A percentile compares a stretch with the other conserved stretches of the same genome.
Evolutionary conservation across 1,284 basidiomycete genomes (phyloP).

Genomic region (Spongiforma sp.): DNA sequence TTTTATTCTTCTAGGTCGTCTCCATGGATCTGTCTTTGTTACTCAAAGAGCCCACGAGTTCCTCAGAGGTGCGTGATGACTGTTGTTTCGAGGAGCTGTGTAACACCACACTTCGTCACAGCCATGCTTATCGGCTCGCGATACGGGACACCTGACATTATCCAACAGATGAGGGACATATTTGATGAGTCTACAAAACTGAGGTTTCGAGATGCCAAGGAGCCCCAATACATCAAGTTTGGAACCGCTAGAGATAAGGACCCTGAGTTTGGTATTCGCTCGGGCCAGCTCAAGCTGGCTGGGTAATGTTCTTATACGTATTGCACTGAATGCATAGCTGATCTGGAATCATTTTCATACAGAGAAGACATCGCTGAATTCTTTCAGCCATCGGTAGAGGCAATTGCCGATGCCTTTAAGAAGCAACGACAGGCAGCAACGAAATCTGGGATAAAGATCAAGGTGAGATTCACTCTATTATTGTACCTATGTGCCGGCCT

Average conservation of each 20-base stretch:
- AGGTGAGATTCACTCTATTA: no score
- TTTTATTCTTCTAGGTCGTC: slow-evolving; percentile 27
- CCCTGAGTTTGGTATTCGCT: slow-evolving; percentile 43
- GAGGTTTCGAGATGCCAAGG: slow-evolving; percentile 44
- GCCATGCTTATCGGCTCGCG: slow-evolving; percentile 38
- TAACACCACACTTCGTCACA: slow-evolving; percentile 13
- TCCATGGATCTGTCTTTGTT: slow-evolving; percentile 47
- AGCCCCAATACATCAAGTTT: slow-evolving; percentile 52
- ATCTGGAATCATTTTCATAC: neutral
- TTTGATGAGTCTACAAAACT: slow-evolving; percentile 57
- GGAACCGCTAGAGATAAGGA: slow-evolving; percentile 51
- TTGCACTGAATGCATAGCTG: neutral
- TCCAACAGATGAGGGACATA: slow-evolving; percentile 45
- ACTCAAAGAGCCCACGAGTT: slow-evolving; percentile 43
- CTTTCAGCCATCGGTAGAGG: slow-evolving; percentile 51
- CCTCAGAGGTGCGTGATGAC: slow-evolving; percentile 34
- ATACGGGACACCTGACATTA: slow-evolving; percentile 37
- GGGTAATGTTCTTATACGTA: slow-evolving; percentile 36
- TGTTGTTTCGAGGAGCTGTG: neutral
- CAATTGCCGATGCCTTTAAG: slow-evolving; percentile 44
- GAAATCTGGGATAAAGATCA: slow-evolving; percentile 32
- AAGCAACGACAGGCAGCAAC: slow-evolving; percentile 34
- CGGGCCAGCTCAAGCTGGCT: slow-evolving; percentile 48
- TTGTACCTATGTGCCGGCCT: no score
- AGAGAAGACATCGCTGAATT: slow-evolving; percentile 47